Evolutionary conservation across 768 basidiomycete species (phyloP).

Genomic region (Coprinopsis marcescibilis): DNA sequence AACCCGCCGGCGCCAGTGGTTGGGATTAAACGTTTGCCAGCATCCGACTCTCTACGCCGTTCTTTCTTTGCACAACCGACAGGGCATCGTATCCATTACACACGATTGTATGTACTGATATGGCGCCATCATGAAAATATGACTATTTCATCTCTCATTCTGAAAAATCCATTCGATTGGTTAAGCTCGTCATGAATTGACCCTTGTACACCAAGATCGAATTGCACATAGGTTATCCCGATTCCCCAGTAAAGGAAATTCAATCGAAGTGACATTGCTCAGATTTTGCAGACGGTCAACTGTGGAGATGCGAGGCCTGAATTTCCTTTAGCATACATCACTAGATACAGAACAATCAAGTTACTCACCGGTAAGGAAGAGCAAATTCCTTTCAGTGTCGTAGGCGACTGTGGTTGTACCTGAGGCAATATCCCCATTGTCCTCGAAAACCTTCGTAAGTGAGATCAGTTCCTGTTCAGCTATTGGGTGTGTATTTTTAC

Average conservation of each 20-base stretch:
- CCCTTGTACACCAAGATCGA: too few relatives aligned
- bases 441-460: slow-evolving; percentile 53
- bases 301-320: slow-evolving; percentile 27
- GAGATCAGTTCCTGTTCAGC: background rate
- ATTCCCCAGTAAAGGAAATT: too few relatives aligned
- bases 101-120: slow-evolving; percentile 13
- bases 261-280: slow-evolving; percentile 4
- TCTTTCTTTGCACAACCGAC: background rate
- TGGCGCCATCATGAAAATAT: slow-evolving; percentile 25
- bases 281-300: slow-evolving; percentile 26
- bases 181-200: too few relatives aligned
- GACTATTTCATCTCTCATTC: slow-evolving; percentile 13
- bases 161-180: background rate
- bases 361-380: slow-evolving; percentile 56
- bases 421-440: slow-evolving; percentile 52
- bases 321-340: too few relatives aligned
- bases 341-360: too few relatives aligned
- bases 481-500: slow-evolving; percentile 24
- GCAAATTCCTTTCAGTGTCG: slow-evolving; percentile 39
- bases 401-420: slow-evolving; percentile 53
- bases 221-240: too few relatives aligned
- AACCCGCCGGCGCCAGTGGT: slow-evolving; percentile 26
- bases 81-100: background rate
- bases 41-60: slow-evolving; percentile 7
- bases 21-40: slow-evolving; percentile 31